Base-by-base conservation (phyloP, 2,329 filamentous ascomycete species). In the Clarireedia paspali region DNA sequence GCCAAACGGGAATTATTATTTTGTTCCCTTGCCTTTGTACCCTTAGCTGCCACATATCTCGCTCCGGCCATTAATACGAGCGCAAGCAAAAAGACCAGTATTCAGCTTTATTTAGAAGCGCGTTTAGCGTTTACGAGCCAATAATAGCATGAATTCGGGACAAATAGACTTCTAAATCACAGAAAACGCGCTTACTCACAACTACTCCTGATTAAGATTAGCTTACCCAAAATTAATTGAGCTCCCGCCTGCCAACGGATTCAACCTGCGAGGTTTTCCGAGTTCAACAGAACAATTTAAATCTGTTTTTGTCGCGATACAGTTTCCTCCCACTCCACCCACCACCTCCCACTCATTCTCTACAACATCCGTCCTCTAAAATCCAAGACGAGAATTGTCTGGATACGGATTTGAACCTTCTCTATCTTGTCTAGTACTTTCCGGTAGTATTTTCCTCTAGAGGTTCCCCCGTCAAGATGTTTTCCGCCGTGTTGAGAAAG, bases 401-500 rank as follows among this genome's bases (percentile, higher is more conserved):
- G 57, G 63, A 61, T 53, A 54, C 52, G 55, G 64, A 36, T 52
- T 52, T 52, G 36, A 50, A 52, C 26, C 42, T 26, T 50, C 56
- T 53, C 47, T 53, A 51, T 55, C 58, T 57, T 58, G 24, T 60
- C 60, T 14, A 54, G 51, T 58, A 39, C 59, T 62, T 61, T 60
- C 47, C 39, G 48, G 30, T 48, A 56, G 23, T 57, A 36, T 56
- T 58, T 49, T 40, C 58, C 50, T 27, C 53, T 40, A 46, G 47
- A 57, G 47, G 50, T 55, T 53, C 24, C 39, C 44, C 36, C 47
- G 30, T 63, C 70, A 75, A 66, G 62, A 85, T 85, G 82, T 78
- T 85, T 73, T 78, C 79, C 71, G 80, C 81, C 66, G 79, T 81
- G 65, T 75, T 85, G 67, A 77, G 82, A 75, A 81, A 82, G 79